Evolutionary conservation across 345 rosid species (phyloP), one percentile per base, ranked within the genome.

Genomic region (Trapa bicornis): DNA sequence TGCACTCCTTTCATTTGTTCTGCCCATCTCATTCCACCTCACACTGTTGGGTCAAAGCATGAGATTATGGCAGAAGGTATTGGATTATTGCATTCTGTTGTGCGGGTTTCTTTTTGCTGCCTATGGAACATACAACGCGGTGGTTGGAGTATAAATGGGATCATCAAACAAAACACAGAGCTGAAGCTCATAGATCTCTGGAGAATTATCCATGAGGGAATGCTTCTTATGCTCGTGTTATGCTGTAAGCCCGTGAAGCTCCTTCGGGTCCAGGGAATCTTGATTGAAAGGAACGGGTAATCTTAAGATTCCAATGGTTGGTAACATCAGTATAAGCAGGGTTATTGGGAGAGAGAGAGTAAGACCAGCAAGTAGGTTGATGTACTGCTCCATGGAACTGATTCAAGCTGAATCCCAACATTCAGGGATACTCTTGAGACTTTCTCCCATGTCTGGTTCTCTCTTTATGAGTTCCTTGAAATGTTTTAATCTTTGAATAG

Each of bases 11-110:
- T 85, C 98, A 0, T 92, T 92, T 74, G 97, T 88, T 67, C 78
- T 94, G 68, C 97, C 97, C 1, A 86, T 93, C 58, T 72, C 76
- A 4, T 94, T 80, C 79, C 97, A 94, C 81, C 81, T 94, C 52
- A 80, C n/a, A 17, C 63, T 91, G 73, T 64, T 89, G 5, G 96
- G 96, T 52, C 72, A 92, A 39, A 81, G 89, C 14, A 68, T 91
- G 80, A 72, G 65, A 42, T 32, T 77, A 16, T 78, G 96, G 96
- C 80, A 77, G 76, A 91, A 74, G 77, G 75, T 75, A 5, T 70
- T 87, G 64, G 97, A 94, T 78, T 73, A 68, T 33, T 73, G 64
- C 85, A 73, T 91, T 29, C 64, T 94, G 78, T 68, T 79, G 5
- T 76, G 83, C 9, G 97, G 99, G 35, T 67, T 94, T 73, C 37